Evolutionary conservation across 1,284 basidiomycete genomes (phyloP), one percentile per base, ranked within the genome.

Genomic region (Trametes sp.): DNA sequence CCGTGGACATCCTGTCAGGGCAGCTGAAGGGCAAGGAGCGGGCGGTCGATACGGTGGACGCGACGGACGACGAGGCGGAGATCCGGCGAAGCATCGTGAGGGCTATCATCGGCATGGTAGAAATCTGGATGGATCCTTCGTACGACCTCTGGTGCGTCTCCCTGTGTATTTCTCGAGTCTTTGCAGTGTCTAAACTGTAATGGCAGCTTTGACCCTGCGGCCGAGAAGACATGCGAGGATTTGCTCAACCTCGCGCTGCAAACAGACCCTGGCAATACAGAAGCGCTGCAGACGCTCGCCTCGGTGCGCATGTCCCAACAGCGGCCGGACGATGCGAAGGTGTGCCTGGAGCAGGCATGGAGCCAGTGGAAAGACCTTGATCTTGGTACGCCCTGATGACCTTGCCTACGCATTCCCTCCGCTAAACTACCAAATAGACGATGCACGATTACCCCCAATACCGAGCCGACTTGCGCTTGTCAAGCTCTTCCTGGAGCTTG

Each of bases 71-170:
- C 55, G 87, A 91, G 59, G 72, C 77, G 2, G 93, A 95, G 73
- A 76, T 90, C 49, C 87, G 83, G 73, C 84, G 80, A 58, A 94
- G 88, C 72, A 90, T 92, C 41, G 89, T 95, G 7, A 82, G 90
- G n/a, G 94, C 94, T 1, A 80, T 97, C 28, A 87, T 97, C 23
- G 93, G 92, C 19, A 96, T 97, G 86, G 93, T 97, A 19, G 96
- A 98, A 76, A 91, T 98, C 31, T 98, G 95, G 92, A 95, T 98
- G 90, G 94, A 96, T 71, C 90, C 90, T 28, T 83, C 83, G 2
- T 88, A 90, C 68, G 95, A 97, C 80, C 80, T 98, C 50, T 98
- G 96, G 96, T 93, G 71, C 61, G 87, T 80, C 2, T 38, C 35
- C n/a, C 23, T 24, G 8, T 19, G 26, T 4, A 48, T 48, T 14